These are phyloP conservation scores for Plasmodium cynomolgi DNA, from an alignment of 169 alveolate genomes.

Conservation along the genomic window DNA sequence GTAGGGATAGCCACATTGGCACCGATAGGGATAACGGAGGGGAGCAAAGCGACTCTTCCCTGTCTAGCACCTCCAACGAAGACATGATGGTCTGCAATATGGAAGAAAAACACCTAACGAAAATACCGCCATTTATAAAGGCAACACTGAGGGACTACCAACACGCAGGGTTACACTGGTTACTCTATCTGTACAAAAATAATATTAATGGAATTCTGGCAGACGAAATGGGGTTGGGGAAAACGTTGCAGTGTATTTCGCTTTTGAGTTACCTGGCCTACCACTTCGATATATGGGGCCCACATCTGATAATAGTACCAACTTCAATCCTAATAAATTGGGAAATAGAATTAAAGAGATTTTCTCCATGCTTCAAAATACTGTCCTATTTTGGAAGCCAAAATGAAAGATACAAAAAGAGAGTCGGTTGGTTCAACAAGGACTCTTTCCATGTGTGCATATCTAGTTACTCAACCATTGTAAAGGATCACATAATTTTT, in stretches of 20 bases:
- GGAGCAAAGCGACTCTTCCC: background rate
- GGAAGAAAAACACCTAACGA: constrained; percentile 81
- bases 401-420: constrained; percentile 86
- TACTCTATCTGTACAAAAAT: constrained; percentile 95
- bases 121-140: constrained; percentile 91
- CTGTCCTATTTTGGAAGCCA: constrained; percentile 96
- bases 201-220: constrained; percentile 98
- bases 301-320: constrained; percentile 99
- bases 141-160: constrained; percentile 96
- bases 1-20: background rate
- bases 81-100: constrained; percentile 77
- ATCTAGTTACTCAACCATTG: constrained; percentile 95
- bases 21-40: background rate
- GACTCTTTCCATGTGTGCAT: constrained; percentile 97
- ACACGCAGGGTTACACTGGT: constrained; percentile 96
- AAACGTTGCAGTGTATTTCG: constrained; percentile 98
- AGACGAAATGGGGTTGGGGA: constrained; percentile 99
- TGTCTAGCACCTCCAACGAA: constrained; percentile 7
- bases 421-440: constrained; percentile 95
- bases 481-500: constrained; percentile 95
- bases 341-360: constrained; percentile 98
- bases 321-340: constrained; percentile 98
- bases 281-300: constrained; percentile 97
- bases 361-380: constrained; percentile 98
- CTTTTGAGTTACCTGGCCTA: constrained; percentile 97